These are phyloP conservation scores for Neostapfia colusana DNA, from an alignment of 176 grass and related monocot species.

Conservation along the genomic window DNA sequence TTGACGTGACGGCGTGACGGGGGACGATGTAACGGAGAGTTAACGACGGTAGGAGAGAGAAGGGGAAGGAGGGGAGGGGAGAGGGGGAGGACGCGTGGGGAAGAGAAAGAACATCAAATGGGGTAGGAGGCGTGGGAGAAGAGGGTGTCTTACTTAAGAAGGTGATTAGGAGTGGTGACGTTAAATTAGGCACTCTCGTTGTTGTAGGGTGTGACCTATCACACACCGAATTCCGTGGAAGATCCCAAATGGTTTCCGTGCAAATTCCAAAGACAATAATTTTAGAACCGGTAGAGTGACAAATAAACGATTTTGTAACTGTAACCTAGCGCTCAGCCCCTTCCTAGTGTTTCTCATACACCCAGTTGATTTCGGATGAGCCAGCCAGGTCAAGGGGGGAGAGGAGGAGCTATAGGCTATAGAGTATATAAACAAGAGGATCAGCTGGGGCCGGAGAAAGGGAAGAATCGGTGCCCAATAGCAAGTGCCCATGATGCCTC, in stretches of 20 bases:
- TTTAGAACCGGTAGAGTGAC: no score
- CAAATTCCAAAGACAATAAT: no score
- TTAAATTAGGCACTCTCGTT: slow-evolving; percentile 16
- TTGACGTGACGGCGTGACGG: slow-evolving; percentile 58
- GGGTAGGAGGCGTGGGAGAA: background rate
- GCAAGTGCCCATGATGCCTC: slow-evolving; percentile 39
- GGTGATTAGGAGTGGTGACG: slow-evolving; percentile 17
- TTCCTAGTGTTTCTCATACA: background rate
- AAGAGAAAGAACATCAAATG: background rate
- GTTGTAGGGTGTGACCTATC: background rate
- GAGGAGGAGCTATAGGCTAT: background rate
- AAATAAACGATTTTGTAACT: background rate
- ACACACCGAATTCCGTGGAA: no score
- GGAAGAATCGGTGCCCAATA: slow-evolving; percentile 41
- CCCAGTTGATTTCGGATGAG: background rate
- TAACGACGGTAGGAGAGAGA: slow-evolving; percentile 36
- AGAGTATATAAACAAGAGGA: background rate
- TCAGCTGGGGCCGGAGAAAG: slow-evolving; percentile 26
- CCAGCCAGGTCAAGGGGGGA: background rate
- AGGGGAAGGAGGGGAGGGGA: background rate
- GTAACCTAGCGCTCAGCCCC: background rate
- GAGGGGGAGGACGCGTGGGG: slow-evolving; percentile 17
- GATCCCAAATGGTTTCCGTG: no score
- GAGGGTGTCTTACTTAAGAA: slow-evolving; percentile 35
- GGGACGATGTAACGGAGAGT: slow-evolving; percentile 43